Percentiles rank a stretch among this genome's conserved stretches.
phyloP scores from a whole-genome alignment of 2,329 filamentous ascomycete genomes.

The Arthrobotrys iridis region DNA sequence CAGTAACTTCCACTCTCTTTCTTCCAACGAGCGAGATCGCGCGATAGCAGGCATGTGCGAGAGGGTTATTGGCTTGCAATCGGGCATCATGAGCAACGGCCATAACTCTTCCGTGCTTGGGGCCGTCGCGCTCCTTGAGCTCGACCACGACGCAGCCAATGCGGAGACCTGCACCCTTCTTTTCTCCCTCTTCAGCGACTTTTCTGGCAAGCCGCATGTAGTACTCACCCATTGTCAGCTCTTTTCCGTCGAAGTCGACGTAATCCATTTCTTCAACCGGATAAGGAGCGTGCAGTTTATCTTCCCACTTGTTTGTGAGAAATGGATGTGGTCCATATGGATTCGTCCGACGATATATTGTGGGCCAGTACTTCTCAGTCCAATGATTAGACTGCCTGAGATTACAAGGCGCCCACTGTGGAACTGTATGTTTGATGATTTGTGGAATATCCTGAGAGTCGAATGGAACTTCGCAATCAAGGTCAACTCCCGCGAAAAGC shows the following conservation, averaged over 20 bases:
- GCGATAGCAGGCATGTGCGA: constrained; percentile 80
- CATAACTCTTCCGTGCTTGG: constrained; percentile 65
- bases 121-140: constrained; percentile 58
- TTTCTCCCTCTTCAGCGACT: constrained; percentile 70
- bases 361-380: constrained; percentile 82
- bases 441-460: constrained; percentile 65
- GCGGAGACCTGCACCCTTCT: constrained; percentile 71
- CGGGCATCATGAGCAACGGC: constrained; percentile 80
- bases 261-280: constrained; percentile 43
- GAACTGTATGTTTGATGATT: constrained; percentile 74
- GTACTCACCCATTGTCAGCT: constrained; percentile 71
- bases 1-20: constrained; percentile 61
- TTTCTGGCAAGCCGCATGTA: constrained; percentile 76
- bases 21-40: constrained; percentile 83
- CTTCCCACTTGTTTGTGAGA: constrained; percentile 65
- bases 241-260: constrained; percentile 71
- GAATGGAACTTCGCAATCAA: constrained; percentile 49
- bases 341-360: constrained; percentile 86
- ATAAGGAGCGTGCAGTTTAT: constrained; percentile 29
- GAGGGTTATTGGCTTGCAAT: constrained; percentile 73
- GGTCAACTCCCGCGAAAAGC: constrained; percentile 62
- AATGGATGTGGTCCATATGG: constrained; percentile 84
- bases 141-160: constrained; percentile 81
- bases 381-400: constrained; percentile 78
- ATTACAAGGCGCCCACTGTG: constrained; percentile 77